Conservation (phyloP, 1,284 basidiomycete genomes). For the Trametes pubescens region DNA sequence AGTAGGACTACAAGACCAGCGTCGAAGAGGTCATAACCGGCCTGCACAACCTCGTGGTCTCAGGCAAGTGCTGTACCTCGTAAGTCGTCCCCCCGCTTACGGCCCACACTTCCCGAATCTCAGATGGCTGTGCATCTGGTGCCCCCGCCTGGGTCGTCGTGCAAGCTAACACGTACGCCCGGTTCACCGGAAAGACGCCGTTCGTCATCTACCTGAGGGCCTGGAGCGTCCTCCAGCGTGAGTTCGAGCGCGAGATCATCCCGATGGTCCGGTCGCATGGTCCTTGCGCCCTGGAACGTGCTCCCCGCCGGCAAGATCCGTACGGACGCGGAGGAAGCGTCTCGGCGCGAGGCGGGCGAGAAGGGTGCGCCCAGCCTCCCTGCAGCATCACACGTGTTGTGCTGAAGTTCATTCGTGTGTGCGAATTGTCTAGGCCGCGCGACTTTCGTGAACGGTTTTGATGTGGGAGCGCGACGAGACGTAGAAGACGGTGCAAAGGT, state of each 20-base stretch:
- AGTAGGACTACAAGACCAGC: constrained; percentile 53
- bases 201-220: constrained; percentile 66
- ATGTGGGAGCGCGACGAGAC: constrained; percentile 40
- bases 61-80: constrained; percentile 56
- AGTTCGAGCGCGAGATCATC: constrained; percentile 68
- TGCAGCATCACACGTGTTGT: neutral
- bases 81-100: constrained; percentile 32
- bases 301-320: constrained; percentile 44
- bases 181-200: constrained; percentile 53
- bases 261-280: constrained; percentile 52
- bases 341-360: constrained; percentile 15
- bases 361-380: neutral
- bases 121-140: constrained; percentile 41
- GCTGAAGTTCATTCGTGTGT: no score
- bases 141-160: constrained; percentile 65
- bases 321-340: constrained; percentile 41
- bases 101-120: constrained; percentile 7
- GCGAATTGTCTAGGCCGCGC: constrained; percentile 17
- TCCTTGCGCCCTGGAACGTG: constrained; percentile 43
- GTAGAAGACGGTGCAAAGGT: constrained; percentile 36
- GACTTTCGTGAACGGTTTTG: neutral
- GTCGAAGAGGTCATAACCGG: constrained; percentile 61
- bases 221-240: constrained; percentile 59
- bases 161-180: constrained; percentile 61
- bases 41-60: constrained; percentile 52